A percentile compares a stretch with the other conserved stretches of the same genome.
phyloP scores from a whole-genome alignment of 495 filamentous ascomycete species.

The Beverwykella pulmonaria region DNA sequence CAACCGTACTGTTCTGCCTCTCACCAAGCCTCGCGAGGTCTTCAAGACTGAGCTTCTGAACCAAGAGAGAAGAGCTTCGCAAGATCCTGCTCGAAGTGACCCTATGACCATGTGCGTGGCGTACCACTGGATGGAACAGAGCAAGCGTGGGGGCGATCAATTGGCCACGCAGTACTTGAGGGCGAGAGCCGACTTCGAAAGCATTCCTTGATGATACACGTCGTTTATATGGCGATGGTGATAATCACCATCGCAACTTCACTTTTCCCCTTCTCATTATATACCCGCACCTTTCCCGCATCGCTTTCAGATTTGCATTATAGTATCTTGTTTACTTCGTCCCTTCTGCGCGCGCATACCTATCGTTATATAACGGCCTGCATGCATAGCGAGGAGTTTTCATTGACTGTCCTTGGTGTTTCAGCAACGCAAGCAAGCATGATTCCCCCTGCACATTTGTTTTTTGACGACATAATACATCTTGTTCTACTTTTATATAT shows the following conservation, averaged over 20 bases:
- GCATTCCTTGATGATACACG: constrained; percentile 45
- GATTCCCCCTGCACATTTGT: background rate
- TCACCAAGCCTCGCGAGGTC: constrained; percentile 83
- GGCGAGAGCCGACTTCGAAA: constrained; percentile 64
- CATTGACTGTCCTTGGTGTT: background rate
- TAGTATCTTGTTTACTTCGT: background rate
- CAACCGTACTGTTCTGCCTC: constrained; percentile 77
- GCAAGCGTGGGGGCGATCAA: constrained; percentile 81
- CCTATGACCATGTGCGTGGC: constrained; percentile 93
- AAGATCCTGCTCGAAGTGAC: constrained; percentile 65
- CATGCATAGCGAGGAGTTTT: constrained; percentile 34
- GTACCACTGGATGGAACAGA: constrained; percentile 97
- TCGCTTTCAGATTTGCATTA: background rate
- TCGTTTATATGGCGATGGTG: background rate
- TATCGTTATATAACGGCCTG: constrained; percentile 18
- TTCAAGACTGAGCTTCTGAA: constrained; percentile 91
- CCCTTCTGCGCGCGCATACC: constrained; percentile 9
- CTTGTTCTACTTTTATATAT: too few species aligned
- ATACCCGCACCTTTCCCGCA: constrained; percentile 15
- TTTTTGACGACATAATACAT: background rate
- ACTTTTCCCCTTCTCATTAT: constrained; percentile 3
- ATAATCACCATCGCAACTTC: background rate
- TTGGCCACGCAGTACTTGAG: constrained; percentile 83
- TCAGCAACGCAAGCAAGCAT: constrained; percentile 3
- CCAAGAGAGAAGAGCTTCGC: constrained; percentile 55